Evolutionary conservation across 2,329 filamentous ascomycete species (phyloP).

Genomic region (Diaporthe citri): DNA sequence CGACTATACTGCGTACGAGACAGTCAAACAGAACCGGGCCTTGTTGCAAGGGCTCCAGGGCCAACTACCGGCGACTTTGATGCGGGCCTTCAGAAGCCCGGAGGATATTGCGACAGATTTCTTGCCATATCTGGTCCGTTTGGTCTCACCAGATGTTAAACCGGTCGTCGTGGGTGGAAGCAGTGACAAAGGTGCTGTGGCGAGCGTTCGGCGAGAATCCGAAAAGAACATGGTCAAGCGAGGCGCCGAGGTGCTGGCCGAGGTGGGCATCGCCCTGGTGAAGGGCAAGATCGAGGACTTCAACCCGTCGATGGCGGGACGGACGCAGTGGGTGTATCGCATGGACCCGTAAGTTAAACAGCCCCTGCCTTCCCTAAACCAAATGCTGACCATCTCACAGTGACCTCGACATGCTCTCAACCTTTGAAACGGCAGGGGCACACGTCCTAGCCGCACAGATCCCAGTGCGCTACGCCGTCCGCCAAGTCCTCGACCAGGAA

Average conservation of each 20-base stretch:
- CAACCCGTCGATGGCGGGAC: constrained; percentile 59
- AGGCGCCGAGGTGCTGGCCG: constrained; percentile 85
- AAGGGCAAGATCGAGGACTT: constrained; percentile 79
- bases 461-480: constrained; percentile 90
- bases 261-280: constrained; percentile 84
- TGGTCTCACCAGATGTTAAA: constrained; percentile 90
- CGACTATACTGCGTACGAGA: constrained; percentile 84
- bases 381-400: constrained; percentile 50
- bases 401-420: constrained; percentile 81
- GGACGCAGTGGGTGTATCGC: constrained; percentile 83
- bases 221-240: constrained; percentile 86
- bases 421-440: constrained; percentile 77
- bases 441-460: constrained; percentile 68
- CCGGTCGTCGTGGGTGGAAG: constrained; percentile 83
- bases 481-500: constrained; percentile 94
- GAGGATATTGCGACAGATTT: constrained; percentile 85
- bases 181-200: constrained; percentile 68
- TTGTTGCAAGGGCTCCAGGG: constrained; percentile 80
- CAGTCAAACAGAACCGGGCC: constrained; percentile 81
- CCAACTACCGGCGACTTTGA: constrained; percentile 77
- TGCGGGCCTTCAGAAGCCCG: constrained; percentile 82
- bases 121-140: constrained; percentile 84
- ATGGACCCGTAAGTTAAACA: constrained; percentile 85
- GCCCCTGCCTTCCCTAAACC: too few species aligned
- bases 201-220: constrained; percentile 87